Percentiles rank a stretch among this genome's conserved stretches.
Conservation (phyloP, 768 basidiomycete species). For the Kockovaella imperatae region DNA sequence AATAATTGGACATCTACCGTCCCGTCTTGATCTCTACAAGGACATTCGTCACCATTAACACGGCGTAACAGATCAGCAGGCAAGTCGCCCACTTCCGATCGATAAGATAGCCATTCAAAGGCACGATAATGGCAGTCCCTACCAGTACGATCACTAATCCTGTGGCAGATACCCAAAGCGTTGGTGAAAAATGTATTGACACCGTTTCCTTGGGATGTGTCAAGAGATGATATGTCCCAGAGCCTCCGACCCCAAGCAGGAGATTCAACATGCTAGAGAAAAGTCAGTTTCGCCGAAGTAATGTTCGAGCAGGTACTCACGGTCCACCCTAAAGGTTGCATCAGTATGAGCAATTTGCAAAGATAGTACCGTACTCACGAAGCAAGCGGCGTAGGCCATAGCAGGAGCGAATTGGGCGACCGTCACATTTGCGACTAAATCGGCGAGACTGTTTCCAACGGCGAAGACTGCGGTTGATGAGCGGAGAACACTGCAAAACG, state of each 20-base stretch:
- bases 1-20: background rate
- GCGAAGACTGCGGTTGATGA: conserved; percentile 58
- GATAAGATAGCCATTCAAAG: conserved; percentile 72
- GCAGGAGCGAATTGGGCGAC: conserved; percentile 58
- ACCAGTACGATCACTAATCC: conserved; percentile 71
- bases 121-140: conserved; percentile 72
- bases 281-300: background rate
- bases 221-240: conserved; percentile 68
- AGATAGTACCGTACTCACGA: conserved; percentile 15
- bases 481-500: background rate
- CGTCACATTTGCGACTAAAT: conserved; percentile 93
- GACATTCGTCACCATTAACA: conserved; percentile 71
- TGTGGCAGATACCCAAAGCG: conserved; percentile 71
- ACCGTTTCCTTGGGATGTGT: conserved; percentile 61
- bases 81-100: conserved; percentile 73
- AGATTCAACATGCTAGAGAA: conserved; percentile 45
- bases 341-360: background rate
- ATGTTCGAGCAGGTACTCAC: conserved; percentile 4
- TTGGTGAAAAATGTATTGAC: conserved; percentile 64
- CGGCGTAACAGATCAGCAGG: conserved; percentile 63
- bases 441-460: conserved; percentile 89
- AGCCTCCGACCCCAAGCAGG: conserved; percentile 70
- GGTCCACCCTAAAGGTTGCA: conserved; percentile 17
- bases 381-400: conserved; percentile 45
- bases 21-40: conserved; percentile 59